phyloP scores from a whole-genome alignment of 108 stramenopile genomes.

The Fragilariopsis cylindrus region DNA sequence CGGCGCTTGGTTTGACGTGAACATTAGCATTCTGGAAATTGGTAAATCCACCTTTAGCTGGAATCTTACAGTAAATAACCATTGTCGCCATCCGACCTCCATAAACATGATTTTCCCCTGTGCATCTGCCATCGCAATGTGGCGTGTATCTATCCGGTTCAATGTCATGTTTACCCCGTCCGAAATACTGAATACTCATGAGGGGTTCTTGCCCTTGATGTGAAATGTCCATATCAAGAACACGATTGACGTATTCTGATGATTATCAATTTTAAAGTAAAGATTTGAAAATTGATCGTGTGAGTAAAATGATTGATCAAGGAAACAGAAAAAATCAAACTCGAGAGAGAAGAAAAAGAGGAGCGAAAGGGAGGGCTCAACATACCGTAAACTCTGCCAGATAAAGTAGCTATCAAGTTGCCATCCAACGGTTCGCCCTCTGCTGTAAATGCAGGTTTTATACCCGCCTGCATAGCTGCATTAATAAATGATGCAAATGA shows the following conservation, averaged over 20 bases:
- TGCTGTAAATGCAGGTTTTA: constrained; percentile 55
- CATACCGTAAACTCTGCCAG: constrained; percentile 56
- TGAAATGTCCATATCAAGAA: constrained; percentile 56
- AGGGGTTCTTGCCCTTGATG: constrained; percentile 85
- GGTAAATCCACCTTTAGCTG: constrained; percentile 86
- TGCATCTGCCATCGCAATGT: constrained; percentile 87
- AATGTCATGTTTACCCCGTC: constrained; percentile 62
- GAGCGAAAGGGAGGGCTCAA: no score
- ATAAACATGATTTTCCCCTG: constrained; percentile 54
- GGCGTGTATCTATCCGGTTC: constrained; percentile 90
- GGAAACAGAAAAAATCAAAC: no score
- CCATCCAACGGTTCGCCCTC: constrained; percentile 39
- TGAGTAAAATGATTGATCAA: no score
- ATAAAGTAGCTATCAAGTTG: constrained; percentile 57
- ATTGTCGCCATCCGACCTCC: constrained; percentile 92
- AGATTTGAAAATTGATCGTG: no score
- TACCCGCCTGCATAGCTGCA: constrained; percentile 74
- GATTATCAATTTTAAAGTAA: no score
- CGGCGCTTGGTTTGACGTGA: constrained; percentile 72
- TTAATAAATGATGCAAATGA: neutral
- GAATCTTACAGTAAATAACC: constrained; percentile 86
- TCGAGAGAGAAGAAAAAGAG: no score
- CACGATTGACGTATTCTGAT: constrained; percentile 64
- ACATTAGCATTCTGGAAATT: constrained; percentile 88
- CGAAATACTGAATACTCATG: constrained; percentile 83